Base-by-base conservation (phyloP, 2,329 filamentous ascomycete genomes). In the Fusarium sp. region DNA sequence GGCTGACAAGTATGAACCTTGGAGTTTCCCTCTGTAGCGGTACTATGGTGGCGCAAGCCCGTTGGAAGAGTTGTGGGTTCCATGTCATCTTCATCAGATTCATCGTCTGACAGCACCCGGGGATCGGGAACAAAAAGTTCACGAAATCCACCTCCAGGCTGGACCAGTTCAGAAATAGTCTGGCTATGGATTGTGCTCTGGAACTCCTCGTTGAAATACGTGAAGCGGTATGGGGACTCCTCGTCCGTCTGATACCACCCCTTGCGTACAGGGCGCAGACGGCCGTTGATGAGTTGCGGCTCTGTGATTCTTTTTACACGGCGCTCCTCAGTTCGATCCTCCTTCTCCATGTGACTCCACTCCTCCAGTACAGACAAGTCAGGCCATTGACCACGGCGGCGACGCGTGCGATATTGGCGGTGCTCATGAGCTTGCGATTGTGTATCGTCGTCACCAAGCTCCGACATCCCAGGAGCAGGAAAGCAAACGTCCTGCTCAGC, bases 181-280 rank as follows among this genome's bases (percentile, higher is more conserved):
- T 97, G 93, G 66, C 94, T 96, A 81, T 99, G 96, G 68, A 99
- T 97, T 1, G 96, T 99, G 80, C 93, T 97, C 76, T 94, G 92
- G 60, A 98, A 94, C 70, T 97, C 94, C 79, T 98, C 96, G 80
- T 98, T 98, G 86, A 99, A 99, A 81, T 99, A 99, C 0, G 96
- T 98, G 80, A 98, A 99, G 30, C 96, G 89, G 80, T 97, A 98
- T 0, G 96, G 96, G 0, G 92, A 90, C 71, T 98, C 95, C 67
- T 97, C 95, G 70, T 96, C 93, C 57, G 93, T 90, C 41, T 92
- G 89, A 79, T 94, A 95, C 95, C 95, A 99, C 17, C 89, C 88
- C 73, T 88, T 89, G 70, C 92, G 90, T 41, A 93, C 90, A 15
- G 95, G 94, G 8, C 96, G 90, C 46, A 99, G 83, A 58, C 96